A percentile compares a stretch with the other conserved stretches of the same genome.
Conservation (phyloP, 2,329 filamentous ascomycete genomes). For the Colletotrichum tofieldiae region DNA sequence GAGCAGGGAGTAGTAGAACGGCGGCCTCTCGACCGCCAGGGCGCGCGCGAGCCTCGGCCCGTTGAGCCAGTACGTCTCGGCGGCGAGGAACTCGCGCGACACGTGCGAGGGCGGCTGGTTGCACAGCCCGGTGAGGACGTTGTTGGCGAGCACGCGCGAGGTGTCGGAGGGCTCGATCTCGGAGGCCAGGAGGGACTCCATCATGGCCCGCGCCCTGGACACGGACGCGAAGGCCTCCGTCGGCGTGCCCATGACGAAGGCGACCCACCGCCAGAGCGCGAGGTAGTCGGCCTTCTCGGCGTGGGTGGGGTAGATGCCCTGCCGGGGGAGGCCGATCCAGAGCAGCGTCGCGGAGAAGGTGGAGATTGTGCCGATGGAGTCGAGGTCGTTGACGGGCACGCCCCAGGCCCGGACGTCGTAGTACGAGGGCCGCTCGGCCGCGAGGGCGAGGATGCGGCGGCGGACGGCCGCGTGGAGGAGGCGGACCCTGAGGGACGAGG, state of each 20-base stretch:
- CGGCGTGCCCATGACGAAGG: conserved; percentile 79
- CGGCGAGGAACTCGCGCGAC: conserved; percentile 77
- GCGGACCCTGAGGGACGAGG: conserved; percentile 74
- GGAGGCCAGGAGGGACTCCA: conserved; percentile 77
- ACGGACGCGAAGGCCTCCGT: conserved; percentile 72
- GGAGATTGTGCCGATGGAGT: conserved; percentile 79
- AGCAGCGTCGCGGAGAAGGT: conserved; percentile 79
- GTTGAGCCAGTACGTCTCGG: conserved; percentile 79
- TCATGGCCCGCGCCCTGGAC: conserved; percentile 70
- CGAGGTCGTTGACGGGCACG: conserved; percentile 81
- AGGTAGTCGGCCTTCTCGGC: conserved; percentile 80
- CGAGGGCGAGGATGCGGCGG: conserved; percentile 72
- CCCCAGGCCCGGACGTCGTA: conserved; percentile 72
- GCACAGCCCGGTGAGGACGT: conserved; percentile 80
- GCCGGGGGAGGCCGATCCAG: conserved; percentile 79
- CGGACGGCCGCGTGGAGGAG: conserved; percentile 77
- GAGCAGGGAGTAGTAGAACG: conserved; percentile 71
- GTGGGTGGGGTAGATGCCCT: conserved; percentile 76
- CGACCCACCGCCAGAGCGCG: conserved; percentile 83
- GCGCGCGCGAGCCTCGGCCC: conserved; percentile 73
- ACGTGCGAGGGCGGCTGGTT: conserved; percentile 76
- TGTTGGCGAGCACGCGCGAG: conserved; percentile 78
- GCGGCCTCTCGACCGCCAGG: conserved; percentile 71
- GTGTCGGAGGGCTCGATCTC: conserved; percentile 78
- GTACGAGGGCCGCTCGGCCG: conserved; percentile 68